Conservation (phyloP, 805 yeast species). For the Ogataea angusta region DNA sequence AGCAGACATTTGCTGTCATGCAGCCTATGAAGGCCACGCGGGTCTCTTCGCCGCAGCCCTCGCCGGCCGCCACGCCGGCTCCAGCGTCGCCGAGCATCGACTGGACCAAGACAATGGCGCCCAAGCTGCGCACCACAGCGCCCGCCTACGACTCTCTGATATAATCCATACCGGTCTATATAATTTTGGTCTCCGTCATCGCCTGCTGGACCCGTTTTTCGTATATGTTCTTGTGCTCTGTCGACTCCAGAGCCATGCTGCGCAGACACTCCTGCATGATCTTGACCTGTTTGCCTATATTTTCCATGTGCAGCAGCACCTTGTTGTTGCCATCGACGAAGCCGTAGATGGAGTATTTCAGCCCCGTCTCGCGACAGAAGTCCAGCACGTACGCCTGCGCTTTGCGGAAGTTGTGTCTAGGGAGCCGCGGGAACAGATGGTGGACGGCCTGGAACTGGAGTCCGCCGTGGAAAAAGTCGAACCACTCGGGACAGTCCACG, state of each 20-base stretch:
- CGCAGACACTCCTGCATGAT: constrained; percentile 72
- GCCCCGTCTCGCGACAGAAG: constrained; percentile 74
- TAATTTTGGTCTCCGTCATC: constrained; percentile 7
- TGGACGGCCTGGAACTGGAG: constrained; percentile 89
- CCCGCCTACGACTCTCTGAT: constrained; percentile 9
- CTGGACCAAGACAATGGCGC: constrained; percentile 10
- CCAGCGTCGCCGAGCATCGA: constrained; percentile 3
- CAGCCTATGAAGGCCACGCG: constrained; percentile 24
- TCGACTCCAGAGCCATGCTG: constrained; percentile 54
- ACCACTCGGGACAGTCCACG: constrained; percentile 90
- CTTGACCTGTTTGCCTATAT: constrained; percentile 74
- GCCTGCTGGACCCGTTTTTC: constrained; percentile 28
- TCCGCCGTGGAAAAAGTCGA: constrained; percentile 89
- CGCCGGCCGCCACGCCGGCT: constrained; percentile 3
- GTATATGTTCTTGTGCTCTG: constrained; percentile 28
- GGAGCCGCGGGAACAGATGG: constrained; percentile 84
- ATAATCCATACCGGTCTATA: constrained; percentile 4
- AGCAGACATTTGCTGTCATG: constrained; percentile 14
- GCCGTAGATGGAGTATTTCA: constrained; percentile 80
- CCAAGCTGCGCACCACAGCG: not conserved
- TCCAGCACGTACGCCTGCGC: constrained; percentile 70
- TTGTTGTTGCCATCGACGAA: constrained; percentile 73
- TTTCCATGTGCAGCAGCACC: constrained; percentile 66
- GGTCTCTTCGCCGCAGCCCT: constrained; percentile 10
- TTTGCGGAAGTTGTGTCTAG: constrained; percentile 78